A percentile compares a stretch with the other conserved stretches of the same genome.
These are phyloP conservation scores for Cystobasidium onofrii DNA, from an alignment of 768 basidiomycete species.

Conservation along the genomic window DNA sequence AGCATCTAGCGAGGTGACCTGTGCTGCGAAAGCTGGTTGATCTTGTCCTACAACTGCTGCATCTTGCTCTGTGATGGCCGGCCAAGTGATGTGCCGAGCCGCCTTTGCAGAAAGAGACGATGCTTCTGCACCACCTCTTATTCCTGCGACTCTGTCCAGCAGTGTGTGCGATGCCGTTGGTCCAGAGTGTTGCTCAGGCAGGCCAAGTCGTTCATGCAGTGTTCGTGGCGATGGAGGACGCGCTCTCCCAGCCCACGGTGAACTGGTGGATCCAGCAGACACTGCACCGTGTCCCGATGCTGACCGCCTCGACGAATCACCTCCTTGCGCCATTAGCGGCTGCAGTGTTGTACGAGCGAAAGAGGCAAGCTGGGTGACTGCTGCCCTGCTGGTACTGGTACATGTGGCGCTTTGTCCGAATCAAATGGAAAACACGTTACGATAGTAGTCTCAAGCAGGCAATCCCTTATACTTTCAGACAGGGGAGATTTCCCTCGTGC, in stretches of 20 bases:
- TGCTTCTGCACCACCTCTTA: not conserved
- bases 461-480: no score
- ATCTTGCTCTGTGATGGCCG: not conserved
- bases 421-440: no score
- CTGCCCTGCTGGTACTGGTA: no score
- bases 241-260: not conserved
- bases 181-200: not conserved
- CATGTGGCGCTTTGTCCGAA: no score
- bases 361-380: no score
- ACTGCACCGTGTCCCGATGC: not conserved
- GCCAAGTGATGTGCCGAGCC: not conserved
- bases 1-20: not conserved
- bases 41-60: not conserved
- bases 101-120: not conserved
- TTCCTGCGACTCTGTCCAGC: not conserved
- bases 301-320: no score
- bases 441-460: no score
- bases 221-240: not conserved
- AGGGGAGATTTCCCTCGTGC: no score
- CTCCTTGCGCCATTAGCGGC: no score
- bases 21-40: not conserved
- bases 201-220: not conserved
- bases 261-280: not conserved
- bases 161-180: not conserved
- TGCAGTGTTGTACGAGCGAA: no score